Base-by-base conservation (phyloP, 352 stramenopile genomes). In the Globisporangium yorkense region DNA sequence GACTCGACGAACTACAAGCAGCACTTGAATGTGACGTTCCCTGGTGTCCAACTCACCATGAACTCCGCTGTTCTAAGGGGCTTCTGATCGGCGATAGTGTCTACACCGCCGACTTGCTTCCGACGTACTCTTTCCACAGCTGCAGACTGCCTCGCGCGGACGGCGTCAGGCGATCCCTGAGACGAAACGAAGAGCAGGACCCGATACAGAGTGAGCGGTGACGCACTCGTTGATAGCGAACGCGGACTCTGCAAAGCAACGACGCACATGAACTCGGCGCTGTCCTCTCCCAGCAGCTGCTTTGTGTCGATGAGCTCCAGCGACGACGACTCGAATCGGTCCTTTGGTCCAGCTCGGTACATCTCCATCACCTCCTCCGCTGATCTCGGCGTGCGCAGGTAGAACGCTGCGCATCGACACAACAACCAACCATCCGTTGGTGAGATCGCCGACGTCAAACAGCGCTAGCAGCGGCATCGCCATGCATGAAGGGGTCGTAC, bases 301-400 rank as follows among this genome's bases (percentile, higher is more conserved):
- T 72, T 50, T 0, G 62, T 51, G 27, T 77, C 63, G 31, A 89
- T 58, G 27, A 88, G 64, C 16, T 77, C 60, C 12, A 91, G 57
- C 47, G 74, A 66, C 13, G 77, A 71, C 13, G 82, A 88, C 54
- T 88, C 78, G 37, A 85, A 88, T 61, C 74, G 62, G 51, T 88
- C 78, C 15, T 55, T 33, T 6, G 78, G 78, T 7, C 78, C 78
- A 0, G 56, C 69, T 0, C 43, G 59, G 39, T 88, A 88, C 37
- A 84, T 31, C 24, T 65, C 67, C 29, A 48, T 59, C 21, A 88
- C 35, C 52, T 88, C 56, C 0, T 63, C 53, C 3, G 74, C 63
- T 18, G 73, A 63, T 16, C 61, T 68, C 48, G 67, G 13, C 0
- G 72, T 77, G 61, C 71, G 70, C 44, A 92, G 51, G 54, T 79